Evolutionary conservation across 1,284 basidiomycete genomes (phyloP), one percentile per base, ranked within the genome.

Genomic region (Tilletia indica): DNA sequence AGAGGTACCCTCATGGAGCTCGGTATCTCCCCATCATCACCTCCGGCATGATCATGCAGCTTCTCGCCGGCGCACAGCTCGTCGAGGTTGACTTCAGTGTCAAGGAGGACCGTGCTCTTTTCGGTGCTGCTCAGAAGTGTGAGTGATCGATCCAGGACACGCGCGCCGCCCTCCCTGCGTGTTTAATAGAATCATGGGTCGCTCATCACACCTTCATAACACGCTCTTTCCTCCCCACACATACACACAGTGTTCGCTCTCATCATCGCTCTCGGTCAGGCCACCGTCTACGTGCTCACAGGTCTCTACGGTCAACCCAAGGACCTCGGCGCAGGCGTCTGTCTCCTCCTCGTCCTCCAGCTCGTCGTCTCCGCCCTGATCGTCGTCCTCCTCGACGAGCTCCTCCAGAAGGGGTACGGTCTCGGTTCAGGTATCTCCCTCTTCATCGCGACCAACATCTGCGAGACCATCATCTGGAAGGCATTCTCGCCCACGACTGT

Each of bases 371-470:
- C 96, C 19, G 90, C 94, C 56, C 90, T 99, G 78, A 97, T 99
- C 86, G 96, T 98, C 85, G 95, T 97, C 81, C 90, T 99, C 75
- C 92, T 99, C 80, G 96, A 98, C 84, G 96, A 99, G 86, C 92
- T 99, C 72, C 91, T 99, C 74, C 95, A 97, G 84, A 99, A 98
- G 86, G 96, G 96, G 70, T 98, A 99, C 86, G 96, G 96, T 85
- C 92, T 99, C 73, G 96, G 96, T 71, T 97, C 94, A 1, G 96
- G 96, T 82, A 97, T 99, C 86, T 97, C 95, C 72, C 91, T 98
- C 75, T 99, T 98, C 89, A 97, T 98, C 80, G 96, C 96, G 4
- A 98, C 96, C 87, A 99, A 98, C 89, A 97, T 98, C 80, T 99
- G 97, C 87, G 96, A 99, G 86, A 93, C 92, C 73, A 99, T 99